Conservation (phyloP, 2,329 filamentous ascomycete genomes). For the Sporothrix variecibatus region DNA sequence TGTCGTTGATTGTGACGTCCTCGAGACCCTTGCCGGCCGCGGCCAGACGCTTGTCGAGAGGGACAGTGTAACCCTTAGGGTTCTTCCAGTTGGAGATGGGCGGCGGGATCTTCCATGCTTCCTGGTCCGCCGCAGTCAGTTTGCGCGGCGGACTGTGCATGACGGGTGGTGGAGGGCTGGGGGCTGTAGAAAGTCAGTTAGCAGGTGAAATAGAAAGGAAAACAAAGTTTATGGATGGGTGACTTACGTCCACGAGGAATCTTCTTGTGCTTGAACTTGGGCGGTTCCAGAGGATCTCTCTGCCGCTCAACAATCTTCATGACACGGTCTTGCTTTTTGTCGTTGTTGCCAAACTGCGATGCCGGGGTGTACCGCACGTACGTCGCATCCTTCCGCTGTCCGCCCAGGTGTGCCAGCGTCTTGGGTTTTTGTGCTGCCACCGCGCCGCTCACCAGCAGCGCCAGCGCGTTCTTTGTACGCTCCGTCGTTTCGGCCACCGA, state of each 20-base stretch:
- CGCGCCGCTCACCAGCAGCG: conserved; percentile 78
- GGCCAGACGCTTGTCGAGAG: conserved; percentile 90
- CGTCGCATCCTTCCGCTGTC: conserved; percentile 79
- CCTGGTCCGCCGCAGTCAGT: conserved; percentile 93
- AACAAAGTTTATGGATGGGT: background rate
- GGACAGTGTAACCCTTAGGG: conserved; percentile 95
- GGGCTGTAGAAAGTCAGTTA: conserved; percentile 46
- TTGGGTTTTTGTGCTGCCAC: conserved; percentile 94
- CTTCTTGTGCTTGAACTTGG: conserved; percentile 99
- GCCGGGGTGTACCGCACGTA: conserved; percentile 95
- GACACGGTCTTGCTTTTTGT: conserved; percentile 87
- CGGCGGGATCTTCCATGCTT: conserved; percentile 79
- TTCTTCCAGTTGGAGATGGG: conserved; percentile 99
- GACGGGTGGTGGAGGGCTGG: conserved; percentile 87
- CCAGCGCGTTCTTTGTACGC: conserved; percentile 83
- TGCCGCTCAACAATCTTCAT: conserved; percentile 98
- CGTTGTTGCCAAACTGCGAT: conserved; percentile 90
- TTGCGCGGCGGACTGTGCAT: conserved; percentile 95
- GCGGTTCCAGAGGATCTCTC: conserved; percentile 92
- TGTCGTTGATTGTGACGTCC: conserved; percentile 96
- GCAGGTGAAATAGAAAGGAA: background rate
- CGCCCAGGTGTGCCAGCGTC: conserved; percentile 71
- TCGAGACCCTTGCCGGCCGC: conserved; percentile 90
- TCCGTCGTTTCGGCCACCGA: conserved; percentile 82
- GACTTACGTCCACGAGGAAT: conserved; percentile 64